Evolutionary conservation across 768 basidiomycete species (phyloP).

Genomic region (Boletus rubroflammeus): DNA sequence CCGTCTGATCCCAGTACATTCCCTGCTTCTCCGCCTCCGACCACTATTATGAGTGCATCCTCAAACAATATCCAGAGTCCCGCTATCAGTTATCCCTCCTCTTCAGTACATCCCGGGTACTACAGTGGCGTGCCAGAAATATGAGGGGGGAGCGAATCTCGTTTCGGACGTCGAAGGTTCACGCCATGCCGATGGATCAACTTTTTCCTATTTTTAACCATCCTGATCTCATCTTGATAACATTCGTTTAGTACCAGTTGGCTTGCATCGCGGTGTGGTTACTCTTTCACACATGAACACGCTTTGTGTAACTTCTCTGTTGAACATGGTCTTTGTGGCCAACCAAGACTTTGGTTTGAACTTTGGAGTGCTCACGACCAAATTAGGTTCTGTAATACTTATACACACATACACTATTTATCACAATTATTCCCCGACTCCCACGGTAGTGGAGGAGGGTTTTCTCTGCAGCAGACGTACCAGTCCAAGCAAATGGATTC

Average conservation of each 20-base stretch:
- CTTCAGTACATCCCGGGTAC: conserved; percentile 9
- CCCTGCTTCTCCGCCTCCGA: conserved; percentile 27
- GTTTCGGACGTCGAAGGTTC: background rate
- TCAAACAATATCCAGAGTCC: conserved; percentile 6
- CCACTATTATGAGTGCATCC: conserved; percentile 7
- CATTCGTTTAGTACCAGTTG: background rate
- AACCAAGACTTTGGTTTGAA: background rate
- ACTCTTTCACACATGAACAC: background rate
- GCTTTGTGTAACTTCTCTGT: background rate
- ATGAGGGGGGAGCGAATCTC: background rate
- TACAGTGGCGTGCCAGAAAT: conserved; percentile 29
- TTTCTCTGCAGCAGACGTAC: too few species aligned
- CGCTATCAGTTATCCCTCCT: conserved; percentile 9
- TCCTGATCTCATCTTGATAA: background rate
- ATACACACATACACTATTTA: too few species aligned
- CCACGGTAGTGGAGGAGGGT: too few species aligned
- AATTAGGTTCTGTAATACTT: background rate
- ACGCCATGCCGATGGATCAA: background rate
- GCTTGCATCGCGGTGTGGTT: background rate
- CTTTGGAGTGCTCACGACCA: background rate
- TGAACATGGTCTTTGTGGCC: background rate
- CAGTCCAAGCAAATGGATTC: too few species aligned
- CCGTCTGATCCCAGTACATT: conserved; percentile 38
- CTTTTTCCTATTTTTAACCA: background rate
- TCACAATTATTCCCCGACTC: background rate